Evolutionary conservation across 306 rosid species (phyloP).

Genomic region (Potentilla sterilis): DNA sequence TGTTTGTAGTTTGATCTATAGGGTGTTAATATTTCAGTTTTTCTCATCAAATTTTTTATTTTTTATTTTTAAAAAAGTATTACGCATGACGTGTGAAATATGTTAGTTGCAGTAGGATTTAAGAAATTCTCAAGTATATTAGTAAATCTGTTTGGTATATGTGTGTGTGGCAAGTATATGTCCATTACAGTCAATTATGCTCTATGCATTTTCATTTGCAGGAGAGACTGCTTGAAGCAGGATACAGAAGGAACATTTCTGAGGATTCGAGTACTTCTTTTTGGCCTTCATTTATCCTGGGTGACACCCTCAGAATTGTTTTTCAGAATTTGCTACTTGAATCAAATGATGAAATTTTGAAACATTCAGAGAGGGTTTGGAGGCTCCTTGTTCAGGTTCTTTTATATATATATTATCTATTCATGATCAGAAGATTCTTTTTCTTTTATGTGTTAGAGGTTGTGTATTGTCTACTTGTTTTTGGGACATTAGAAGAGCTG

Average conservation of each 20-base stretch:
- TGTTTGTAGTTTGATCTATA: not conserved
- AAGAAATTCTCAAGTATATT: not conserved
- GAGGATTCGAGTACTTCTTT: slow-evolving; percentile 52
- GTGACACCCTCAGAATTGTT: slow-evolving; percentile 89
- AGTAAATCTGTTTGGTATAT: not conserved
- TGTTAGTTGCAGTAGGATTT: not conserved
- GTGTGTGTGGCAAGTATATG: not conserved
- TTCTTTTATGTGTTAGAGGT: too few relatives aligned
- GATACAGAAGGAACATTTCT: slow-evolving; percentile 58
- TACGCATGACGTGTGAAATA: not conserved
- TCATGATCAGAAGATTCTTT: not conserved
- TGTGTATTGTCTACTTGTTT: not conserved
- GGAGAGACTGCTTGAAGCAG: slow-evolving; percentile 98
- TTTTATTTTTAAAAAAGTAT: not conserved
- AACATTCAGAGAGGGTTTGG: slow-evolving; percentile 95
- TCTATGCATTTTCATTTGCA: slow-evolving; percentile 36
- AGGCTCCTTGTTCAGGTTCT: slow-evolving; percentile 87
- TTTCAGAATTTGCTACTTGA: slow-evolving; percentile 91
- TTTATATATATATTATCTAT: not conserved
- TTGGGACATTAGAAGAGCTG: not conserved
- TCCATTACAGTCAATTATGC: not conserved
- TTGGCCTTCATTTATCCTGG: slow-evolving; percentile 92
- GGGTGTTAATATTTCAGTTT: not conserved
- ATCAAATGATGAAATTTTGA: slow-evolving; percentile 82
- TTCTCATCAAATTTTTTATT: not conserved